These are phyloP conservation scores for Inonotus hispidus DNA, from an alignment of 1,284 basidiomycete species.

Conservation along the genomic window DNA sequence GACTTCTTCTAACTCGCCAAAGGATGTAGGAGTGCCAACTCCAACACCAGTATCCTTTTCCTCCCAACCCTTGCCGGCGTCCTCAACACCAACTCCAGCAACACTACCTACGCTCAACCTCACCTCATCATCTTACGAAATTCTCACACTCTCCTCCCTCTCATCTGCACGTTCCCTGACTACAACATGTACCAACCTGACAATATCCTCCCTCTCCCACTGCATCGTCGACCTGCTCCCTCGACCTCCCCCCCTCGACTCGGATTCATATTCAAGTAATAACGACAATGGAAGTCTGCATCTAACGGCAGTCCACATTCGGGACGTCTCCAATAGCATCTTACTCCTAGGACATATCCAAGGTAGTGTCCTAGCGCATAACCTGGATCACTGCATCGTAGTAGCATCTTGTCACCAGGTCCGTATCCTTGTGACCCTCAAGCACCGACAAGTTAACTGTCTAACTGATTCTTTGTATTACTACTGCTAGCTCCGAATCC, in stretches of 20 bases:
- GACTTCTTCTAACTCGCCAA: too few species aligned
- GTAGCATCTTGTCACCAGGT: constrained; percentile 75
- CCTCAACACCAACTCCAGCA: background rate
- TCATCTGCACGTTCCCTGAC: constrained; percentile 14
- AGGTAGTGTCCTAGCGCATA: constrained; percentile 68
- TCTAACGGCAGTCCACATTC: constrained; percentile 60
- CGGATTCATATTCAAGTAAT: constrained; percentile 10
- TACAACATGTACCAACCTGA: constrained; percentile 40
- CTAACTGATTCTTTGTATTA: too few species aligned
- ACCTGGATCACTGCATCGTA: constrained; percentile 54
- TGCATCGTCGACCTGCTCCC: constrained; percentile 61
- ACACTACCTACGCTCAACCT: constrained; percentile 29
- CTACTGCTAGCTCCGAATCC: constrained; percentile 90
- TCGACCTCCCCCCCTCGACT: constrained; percentile 25
- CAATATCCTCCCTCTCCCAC: constrained; percentile 50
- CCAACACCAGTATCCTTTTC: too few species aligned
- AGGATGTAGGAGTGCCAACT: too few species aligned
- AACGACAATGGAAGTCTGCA: background rate
- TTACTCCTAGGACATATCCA: constrained; percentile 57
- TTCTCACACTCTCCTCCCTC: constrained; percentile 36
- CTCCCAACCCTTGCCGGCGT: constrained; percentile 3
- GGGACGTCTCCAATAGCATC: constrained; percentile 46
- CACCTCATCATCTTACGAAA: constrained; percentile 34
- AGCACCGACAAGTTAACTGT: too few species aligned
- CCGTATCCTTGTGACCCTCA: constrained; percentile 18